Conservation (phyloP, 163 green algal genomes). For the Picocystis sp. region DNA sequence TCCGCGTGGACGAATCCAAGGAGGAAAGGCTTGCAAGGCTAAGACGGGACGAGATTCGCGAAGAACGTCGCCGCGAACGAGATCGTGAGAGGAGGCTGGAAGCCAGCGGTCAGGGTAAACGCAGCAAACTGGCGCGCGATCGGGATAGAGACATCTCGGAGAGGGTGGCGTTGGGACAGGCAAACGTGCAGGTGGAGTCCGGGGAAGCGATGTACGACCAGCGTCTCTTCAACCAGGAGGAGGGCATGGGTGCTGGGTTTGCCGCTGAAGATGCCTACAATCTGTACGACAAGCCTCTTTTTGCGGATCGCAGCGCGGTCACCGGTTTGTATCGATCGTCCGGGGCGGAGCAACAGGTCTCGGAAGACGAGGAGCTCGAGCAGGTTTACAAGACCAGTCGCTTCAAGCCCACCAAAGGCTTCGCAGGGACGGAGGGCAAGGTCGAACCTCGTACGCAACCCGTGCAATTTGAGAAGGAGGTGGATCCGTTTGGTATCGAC, state of each 20-base stretch:
- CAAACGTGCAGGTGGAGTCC: slow-evolving; percentile 29
- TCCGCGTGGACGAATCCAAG: background rate
- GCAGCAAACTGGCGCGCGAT: slow-evolving; percentile 82
- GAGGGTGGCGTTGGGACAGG: slow-evolving; percentile 68
- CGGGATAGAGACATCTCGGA: slow-evolving; percentile 83
- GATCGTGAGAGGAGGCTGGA: slow-evolving; percentile 80
- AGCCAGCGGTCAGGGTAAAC: slow-evolving; percentile 58
- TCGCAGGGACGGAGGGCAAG: slow-evolving; percentile 26
- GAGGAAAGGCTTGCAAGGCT: slow-evolving; percentile 1
- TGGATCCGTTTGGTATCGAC: slow-evolving; percentile 90
- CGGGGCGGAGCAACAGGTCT: slow-evolving; percentile 34
- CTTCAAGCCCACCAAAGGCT: slow-evolving; percentile 62
- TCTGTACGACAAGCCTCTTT: slow-evolving; percentile 90
- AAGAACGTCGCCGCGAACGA: slow-evolving; percentile 61
- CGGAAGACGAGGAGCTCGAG: slow-evolving; percentile 14
- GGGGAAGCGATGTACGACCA: slow-evolving; percentile 90
- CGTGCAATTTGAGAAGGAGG: slow-evolving; percentile 76
- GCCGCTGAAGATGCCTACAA: slow-evolving; percentile 77
- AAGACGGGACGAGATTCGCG: slow-evolving; percentile 51
- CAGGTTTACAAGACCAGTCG: slow-evolving; percentile 32
- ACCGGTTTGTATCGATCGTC: slow-evolving; percentile 23
- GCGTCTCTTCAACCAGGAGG: slow-evolving; percentile 87
- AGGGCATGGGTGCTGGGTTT: slow-evolving; percentile 65
- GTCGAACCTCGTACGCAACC: slow-evolving; percentile 20
- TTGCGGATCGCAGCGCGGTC: slow-evolving; percentile 46